These are phyloP conservation scores for Cryptomeria japonica DNA, from an alignment of 75 land plant species.

Conservation along the genomic window DNA sequence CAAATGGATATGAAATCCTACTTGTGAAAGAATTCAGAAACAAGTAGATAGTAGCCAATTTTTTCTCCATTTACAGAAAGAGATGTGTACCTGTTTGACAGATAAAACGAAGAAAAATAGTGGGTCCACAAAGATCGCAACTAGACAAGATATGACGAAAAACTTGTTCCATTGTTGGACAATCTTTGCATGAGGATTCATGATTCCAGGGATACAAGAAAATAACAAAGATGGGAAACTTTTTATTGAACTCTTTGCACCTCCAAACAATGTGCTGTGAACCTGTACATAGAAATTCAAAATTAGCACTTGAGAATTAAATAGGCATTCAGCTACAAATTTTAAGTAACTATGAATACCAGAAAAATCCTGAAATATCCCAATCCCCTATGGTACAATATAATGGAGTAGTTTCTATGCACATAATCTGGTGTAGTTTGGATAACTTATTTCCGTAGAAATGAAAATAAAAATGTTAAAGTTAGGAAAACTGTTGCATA, in stretches of 20 bases:
- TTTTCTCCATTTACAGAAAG: neutral
- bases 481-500: neutral
- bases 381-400: neutral
- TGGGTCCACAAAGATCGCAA: slow-evolving; percentile 87
- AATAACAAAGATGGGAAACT: neutral
- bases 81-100: slow-evolving; percentile 47
- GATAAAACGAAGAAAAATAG: slow-evolving; percentile 83
- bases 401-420: neutral
- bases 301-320: neutral
- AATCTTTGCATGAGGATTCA: slow-evolving; percentile 85
- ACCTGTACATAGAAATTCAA: slow-evolving; percentile 8
- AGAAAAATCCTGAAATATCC: neutral
- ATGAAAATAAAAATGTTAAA: neutral
- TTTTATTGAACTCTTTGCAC: neutral
- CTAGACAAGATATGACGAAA: slow-evolving; percentile 78
- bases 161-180: slow-evolving; percentile 87
- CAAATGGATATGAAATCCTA: neutral
- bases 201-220: slow-evolving; percentile 48
- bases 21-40: neutral
- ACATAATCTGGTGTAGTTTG: neutral
- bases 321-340: neutral
- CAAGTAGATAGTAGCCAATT: neutral
- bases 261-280: neutral
- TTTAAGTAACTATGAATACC: neutral
- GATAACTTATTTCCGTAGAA: neutral